A percentile compares a stretch with the other conserved stretches of the same genome.
These are phyloP conservation scores for Ceratocystis diversiconidia DNA, from an alignment of 2,329 filamentous ascomycete species.

Conservation along the genomic window DNA sequence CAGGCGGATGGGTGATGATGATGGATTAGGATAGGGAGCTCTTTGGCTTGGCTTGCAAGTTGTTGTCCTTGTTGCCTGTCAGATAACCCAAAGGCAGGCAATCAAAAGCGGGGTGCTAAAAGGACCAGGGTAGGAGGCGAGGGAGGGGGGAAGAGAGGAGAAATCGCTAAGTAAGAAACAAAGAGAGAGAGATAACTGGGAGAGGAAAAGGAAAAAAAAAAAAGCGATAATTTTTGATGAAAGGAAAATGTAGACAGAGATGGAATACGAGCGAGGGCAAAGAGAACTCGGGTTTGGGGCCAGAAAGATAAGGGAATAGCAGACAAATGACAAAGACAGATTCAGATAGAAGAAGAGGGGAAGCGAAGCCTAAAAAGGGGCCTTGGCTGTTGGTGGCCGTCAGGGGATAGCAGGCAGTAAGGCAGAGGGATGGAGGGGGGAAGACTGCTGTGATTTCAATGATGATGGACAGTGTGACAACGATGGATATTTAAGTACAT, in stretches of 20 bases:
- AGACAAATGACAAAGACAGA: background rate
- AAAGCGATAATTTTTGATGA: too few relatives aligned
- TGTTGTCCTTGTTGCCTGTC: background rate
- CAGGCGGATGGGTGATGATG: background rate
- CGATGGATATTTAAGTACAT: too few relatives aligned
- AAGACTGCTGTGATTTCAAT: too few relatives aligned
- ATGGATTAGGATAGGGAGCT: background rate
- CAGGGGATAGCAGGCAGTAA: background rate
- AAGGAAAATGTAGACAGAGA: background rate
- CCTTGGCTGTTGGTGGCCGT: background rate
- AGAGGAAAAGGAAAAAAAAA: background rate
- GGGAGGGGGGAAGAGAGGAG: background rate
- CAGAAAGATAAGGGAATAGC: background rate
- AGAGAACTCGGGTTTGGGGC: background rate
- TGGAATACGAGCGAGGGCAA: background rate
- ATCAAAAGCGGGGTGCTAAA: conserved; percentile 4
- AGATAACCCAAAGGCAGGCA: background rate
- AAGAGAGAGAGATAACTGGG: background rate
- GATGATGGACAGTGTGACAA: too few relatives aligned
- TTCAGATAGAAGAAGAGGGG: background rate
- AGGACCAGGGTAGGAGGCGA: background rate
- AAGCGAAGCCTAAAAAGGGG: background rate
- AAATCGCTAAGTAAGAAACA: background rate
- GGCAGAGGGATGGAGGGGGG: background rate
- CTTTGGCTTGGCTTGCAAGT: background rate